phyloP scores from a whole-genome alignment of 2,329 filamentous ascomycete genomes.

The Cercospora sp. region DNA sequence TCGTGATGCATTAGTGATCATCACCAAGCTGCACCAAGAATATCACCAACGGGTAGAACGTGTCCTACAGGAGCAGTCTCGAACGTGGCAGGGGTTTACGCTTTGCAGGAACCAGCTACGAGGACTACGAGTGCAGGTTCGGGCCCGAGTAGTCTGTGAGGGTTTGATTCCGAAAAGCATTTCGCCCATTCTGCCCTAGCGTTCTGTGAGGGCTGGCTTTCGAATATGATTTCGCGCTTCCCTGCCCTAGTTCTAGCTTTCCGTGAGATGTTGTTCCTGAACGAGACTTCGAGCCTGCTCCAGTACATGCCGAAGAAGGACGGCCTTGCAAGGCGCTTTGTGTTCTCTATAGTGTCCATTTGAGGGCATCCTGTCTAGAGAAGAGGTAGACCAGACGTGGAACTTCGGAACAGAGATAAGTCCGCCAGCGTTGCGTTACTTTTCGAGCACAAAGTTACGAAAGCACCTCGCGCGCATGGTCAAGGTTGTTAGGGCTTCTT shows the following conservation, averaged over 20 bases:
- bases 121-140: neutral
- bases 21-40: neutral
- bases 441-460: too few species aligned
- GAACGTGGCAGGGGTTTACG: neutral
- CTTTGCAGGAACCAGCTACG: neutral
- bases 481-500: neutral
- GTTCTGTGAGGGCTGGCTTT: neutral
- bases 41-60: neutral
- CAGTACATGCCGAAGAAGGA: neutral
- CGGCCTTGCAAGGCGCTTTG: neutral
- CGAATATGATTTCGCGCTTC: neutral
- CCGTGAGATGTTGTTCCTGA: neutral
- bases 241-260: neutral
- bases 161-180: neutral
- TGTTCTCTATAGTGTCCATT: neutral
- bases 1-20: neutral
- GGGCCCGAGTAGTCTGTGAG: neutral
- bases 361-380: neutral
- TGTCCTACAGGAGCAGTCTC: neutral
- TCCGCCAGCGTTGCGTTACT: neutral
- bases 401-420: neutral
- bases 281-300: neutral
- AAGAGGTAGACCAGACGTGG: neutral
- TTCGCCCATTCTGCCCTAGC: neutral
- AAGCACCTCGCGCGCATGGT: too few species aligned